Base-by-base conservation (phyloP, 2,329 filamentous ascomycete species). In the Decorospora gaudefroyi region DNA sequence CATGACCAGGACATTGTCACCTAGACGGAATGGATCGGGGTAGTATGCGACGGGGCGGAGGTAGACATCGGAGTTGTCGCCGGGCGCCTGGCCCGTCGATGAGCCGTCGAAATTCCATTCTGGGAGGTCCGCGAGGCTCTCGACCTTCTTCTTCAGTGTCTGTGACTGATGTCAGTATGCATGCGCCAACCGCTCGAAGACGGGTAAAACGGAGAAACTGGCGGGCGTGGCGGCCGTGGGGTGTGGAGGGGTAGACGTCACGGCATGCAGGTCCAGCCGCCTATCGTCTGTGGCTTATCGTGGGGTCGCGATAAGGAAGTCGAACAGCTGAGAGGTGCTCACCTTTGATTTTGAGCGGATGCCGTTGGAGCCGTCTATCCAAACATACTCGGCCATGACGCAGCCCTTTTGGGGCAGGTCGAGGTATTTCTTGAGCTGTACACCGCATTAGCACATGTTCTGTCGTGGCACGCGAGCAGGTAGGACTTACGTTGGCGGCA, bases 21-120 rank as follows among this genome's bases (percentile, higher is more conserved):
- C 84, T 51, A 84, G 82, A 61, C 91, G 88, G 86, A 96, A 92
- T 49, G 92, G 92, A 57, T 96, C 90, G 61, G 90, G 87, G 83
- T 83, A 96, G 76, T 91, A 84, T 62, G 90, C 89, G 53, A 88
- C 83, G 47, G 91, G 91, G 70, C 89, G 87, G 62, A 97, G 88
- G 83, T 96, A 96, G 79, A 96, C 88, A 76, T 97, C 92, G 33
- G 90, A 96, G 84, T 97, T 93, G 74, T 95, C 88, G 65, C 91
- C 90, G 27, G 90, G 89, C 34, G 92, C 92, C 76, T 97, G 92
- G 61, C 82, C 85, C 60, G 90, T 96, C 10, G 90, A 96, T 45
- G 90, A 96, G 68, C 92, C 92, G 72, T 89, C 86, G 66, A 88
- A 88, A 77, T 88, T 88, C 86, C 85, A 88, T 75, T 88, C 85